Evolutionary conservation across 768 basidiomycete genomes (phyloP).

Genomic region (Phlebiopsis gigantea): DNA sequence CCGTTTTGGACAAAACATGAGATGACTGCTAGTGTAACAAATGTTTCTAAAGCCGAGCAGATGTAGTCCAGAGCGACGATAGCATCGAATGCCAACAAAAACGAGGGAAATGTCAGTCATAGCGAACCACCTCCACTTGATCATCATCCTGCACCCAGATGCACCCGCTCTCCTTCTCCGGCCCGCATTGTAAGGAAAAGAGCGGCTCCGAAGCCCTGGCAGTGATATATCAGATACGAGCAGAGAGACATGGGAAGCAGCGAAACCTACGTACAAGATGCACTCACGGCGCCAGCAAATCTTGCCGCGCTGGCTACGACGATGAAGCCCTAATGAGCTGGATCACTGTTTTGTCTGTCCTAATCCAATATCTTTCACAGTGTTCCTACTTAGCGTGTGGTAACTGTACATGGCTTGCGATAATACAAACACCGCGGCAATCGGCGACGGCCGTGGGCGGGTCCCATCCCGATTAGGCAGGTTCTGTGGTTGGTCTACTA

Average conservation of each 20-base stretch:
- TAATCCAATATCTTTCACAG: too few species aligned
- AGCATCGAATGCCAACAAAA: not conserved
- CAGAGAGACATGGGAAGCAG: too few species aligned
- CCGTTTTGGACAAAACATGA: not conserved
- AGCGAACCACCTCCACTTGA: conserved; percentile 15
- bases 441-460: not conserved
- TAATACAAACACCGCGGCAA: not conserved
- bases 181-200: too few species aligned
- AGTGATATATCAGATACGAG: too few species aligned
- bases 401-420: too few species aligned
- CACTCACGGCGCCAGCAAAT: too few species aligned
- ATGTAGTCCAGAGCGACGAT: not conserved
- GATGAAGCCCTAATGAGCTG: too few species aligned
- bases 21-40: not conserved
- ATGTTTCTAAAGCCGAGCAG: not conserved
- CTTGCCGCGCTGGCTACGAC: too few species aligned
- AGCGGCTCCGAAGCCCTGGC: too few species aligned
- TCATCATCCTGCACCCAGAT: conserved; percentile 27
- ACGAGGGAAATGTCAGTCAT: conserved; percentile 11
- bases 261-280: too few species aligned
- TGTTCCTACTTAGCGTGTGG: too few species aligned
- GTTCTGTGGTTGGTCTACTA: conserved; percentile 6
- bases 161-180: conserved; percentile 24
- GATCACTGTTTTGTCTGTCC: too few species aligned
- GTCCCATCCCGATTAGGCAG: conserved; percentile 7